Evolutionary conservation across 169 alveolate species (phyloP).

Genomic region (Besnoitia besnoiti): DNA sequence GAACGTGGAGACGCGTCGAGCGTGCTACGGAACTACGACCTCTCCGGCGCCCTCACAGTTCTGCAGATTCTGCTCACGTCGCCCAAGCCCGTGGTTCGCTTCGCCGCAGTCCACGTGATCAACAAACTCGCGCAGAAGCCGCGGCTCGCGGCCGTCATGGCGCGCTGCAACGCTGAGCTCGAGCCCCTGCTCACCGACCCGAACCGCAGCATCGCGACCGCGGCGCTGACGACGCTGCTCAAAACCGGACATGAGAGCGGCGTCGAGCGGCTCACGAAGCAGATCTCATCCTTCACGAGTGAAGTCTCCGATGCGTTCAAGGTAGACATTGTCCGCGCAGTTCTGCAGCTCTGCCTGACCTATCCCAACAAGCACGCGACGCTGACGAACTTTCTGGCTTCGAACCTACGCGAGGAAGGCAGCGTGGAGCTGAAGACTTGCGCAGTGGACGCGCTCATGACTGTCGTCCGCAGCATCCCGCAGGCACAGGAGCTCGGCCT

Average conservation of each 20-base stretch:
- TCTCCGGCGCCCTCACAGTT: slow-evolving; percentile 40
- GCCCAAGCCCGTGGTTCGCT: slow-evolving; percentile 86
- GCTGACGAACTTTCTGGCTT: slow-evolving; percentile 89
- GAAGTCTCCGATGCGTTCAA: slow-evolving; percentile 88
- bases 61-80: slow-evolving; percentile 78
- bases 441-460: slow-evolving; percentile 92
- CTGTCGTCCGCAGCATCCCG: slow-evolving; percentile 82
- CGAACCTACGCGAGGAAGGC: slow-evolving; percentile 92
- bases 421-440: slow-evolving; percentile 88
- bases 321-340: slow-evolving; percentile 91
- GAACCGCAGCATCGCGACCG: slow-evolving; percentile 92
- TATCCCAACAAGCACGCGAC: slow-evolving; percentile 92
- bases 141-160: slow-evolving; percentile 73
- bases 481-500: slow-evolving; percentile 84
- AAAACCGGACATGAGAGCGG: slow-evolving; percentile 95
- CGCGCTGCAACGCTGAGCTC: slow-evolving; percentile 86
- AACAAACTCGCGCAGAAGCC: slow-evolving; percentile 79
- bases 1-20: neutral
- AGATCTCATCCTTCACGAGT: slow-evolving; percentile 84
- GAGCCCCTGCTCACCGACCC: slow-evolving; percentile 90
- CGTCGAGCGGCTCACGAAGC: slow-evolving; percentile 92
- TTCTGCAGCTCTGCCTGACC: slow-evolving; percentile 90
- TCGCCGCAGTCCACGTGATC: slow-evolving; percentile 88
- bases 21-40: slow-evolving; percentile 18
- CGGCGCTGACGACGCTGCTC: slow-evolving; percentile 94